A percentile compares a stretch with the other conserved stretches of the same genome.
phyloP scores from a whole-genome alignment of 768 basidiomycete species.

The Suillus decipiens region DNA sequence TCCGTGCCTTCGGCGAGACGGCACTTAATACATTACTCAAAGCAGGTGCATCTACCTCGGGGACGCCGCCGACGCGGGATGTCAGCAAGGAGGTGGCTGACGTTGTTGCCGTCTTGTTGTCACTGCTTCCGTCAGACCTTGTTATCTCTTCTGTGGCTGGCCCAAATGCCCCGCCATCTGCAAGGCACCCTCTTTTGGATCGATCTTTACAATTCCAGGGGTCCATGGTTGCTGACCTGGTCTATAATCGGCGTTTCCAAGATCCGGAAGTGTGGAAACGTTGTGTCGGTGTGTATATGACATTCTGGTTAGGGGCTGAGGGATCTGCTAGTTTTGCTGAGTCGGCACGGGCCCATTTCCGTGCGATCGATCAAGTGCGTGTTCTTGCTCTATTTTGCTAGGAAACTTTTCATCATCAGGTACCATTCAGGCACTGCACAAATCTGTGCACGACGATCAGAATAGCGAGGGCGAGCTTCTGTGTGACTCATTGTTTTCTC shows the following conservation, averaged over 20 bases:
- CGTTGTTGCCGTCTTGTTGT: slow-evolving; percentile 56
- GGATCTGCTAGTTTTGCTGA: slow-evolving; percentile 56
- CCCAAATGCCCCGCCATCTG: slow-evolving; percentile 53
- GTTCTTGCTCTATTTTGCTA: slow-evolving; percentile 11
- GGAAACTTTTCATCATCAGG: slow-evolving; percentile 14
- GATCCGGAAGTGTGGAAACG: slow-evolving; percentile 64
- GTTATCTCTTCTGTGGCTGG: slow-evolving; percentile 41
- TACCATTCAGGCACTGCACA: slow-evolving; percentile 57
- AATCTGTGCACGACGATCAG: slow-evolving; percentile 40
- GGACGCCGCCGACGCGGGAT: slow-evolving; percentile 73
- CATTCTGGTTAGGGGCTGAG: slow-evolving; percentile 65
- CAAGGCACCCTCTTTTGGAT: slow-evolving; percentile 58
- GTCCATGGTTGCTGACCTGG: slow-evolving; percentile 75
- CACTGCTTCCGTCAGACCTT: slow-evolving; percentile 54
- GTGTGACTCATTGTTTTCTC: slow-evolving; percentile 91
- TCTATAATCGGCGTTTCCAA: slow-evolving; percentile 55
- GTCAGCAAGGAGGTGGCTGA: slow-evolving; percentile 61
- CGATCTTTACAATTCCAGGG: slow-evolving; percentile 71
- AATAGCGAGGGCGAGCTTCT: slow-evolving; percentile 82
- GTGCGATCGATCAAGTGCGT: slow-evolving; percentile 70
- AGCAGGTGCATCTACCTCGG: slow-evolving; percentile 79
- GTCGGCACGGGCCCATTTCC: slow-evolving; percentile 69
- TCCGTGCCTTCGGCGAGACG: slow-evolving; percentile 88
- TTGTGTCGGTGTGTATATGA: slow-evolving; percentile 71
- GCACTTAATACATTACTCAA: slow-evolving; percentile 80